phyloP scores from a whole-genome alignment of 2,329 filamentous ascomycete genomes.

The Bretziella fagacearum region DNA sequence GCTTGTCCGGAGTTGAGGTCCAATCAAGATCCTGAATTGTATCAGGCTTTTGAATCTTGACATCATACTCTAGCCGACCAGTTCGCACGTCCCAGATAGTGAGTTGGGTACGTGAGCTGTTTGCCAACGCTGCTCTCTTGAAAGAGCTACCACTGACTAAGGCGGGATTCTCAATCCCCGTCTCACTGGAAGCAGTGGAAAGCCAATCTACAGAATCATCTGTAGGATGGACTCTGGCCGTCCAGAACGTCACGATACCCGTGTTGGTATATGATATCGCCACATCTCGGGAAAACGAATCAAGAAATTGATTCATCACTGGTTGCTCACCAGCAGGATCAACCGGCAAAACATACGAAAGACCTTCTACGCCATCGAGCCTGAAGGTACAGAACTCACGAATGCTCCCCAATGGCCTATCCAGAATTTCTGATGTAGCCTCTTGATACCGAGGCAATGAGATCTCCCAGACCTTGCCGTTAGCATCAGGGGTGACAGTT shows the following conservation, averaged over 20 bases:
- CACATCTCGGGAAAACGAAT: constrained; percentile 72
- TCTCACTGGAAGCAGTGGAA: constrained; percentile 65
- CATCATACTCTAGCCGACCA: constrained; percentile 63
- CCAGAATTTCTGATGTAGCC: background rate
- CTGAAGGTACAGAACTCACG: constrained; percentile 55
- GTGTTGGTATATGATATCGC: constrained; percentile 67
- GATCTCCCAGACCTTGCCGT: constrained; percentile 69
- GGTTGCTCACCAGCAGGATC: constrained; percentile 66
- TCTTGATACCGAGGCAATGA: constrained; percentile 34
- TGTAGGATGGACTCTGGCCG: constrained; percentile 50
- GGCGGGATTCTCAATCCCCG: constrained; percentile 52
- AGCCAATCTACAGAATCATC: constrained; percentile 59
- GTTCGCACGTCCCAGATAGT: constrained; percentile 86
- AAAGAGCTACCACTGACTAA: constrained; percentile 74
- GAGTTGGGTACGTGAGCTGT: constrained; percentile 52
- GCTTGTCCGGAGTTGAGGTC: constrained; percentile 78
- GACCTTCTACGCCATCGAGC: constrained; percentile 40
- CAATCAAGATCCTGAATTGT: constrained; percentile 77
- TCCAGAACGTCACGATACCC: constrained; percentile 70
- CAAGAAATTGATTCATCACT: constrained; percentile 59
- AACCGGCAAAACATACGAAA: constrained; percentile 58
- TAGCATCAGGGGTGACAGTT: constrained; percentile 63
- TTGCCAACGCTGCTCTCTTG: constrained; percentile 71
- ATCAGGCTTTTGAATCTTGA: constrained; percentile 56
- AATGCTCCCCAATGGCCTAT: constrained; percentile 25